Evolutionary conservation across 106 monocot species (phyloP).

Genomic region (Xerophyta viscosa): DNA sequence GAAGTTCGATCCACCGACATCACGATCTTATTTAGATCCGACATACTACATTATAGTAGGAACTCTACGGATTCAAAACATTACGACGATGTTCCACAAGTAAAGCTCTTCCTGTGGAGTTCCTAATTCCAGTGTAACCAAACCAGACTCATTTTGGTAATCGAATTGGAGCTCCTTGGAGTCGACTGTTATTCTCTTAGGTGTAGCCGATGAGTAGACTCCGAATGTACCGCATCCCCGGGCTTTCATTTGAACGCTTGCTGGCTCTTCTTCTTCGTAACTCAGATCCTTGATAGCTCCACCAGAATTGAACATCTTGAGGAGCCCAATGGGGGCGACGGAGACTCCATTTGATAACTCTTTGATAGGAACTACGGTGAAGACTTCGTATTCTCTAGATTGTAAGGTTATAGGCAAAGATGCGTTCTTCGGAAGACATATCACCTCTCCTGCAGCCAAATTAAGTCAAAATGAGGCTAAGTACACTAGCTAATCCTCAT

Average conservation of each 20-base stretch:
- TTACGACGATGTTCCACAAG: conserved; percentile 9
- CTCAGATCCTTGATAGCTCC: conserved; percentile 48
- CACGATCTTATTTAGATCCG: too few relatives aligned
- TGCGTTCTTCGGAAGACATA: conserved; percentile 33
- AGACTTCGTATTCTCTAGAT: conserved; percentile 50
- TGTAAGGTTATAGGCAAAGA: conserved; percentile 41
- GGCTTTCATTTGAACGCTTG: conserved; percentile 6
- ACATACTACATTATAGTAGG: too few relatives aligned
- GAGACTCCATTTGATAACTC: conserved; percentile 29
- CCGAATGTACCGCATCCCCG: conserved; percentile 23
- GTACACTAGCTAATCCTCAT: too few relatives aligned
- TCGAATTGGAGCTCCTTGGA: conserved; percentile 9
- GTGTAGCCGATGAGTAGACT: conserved; percentile 27
- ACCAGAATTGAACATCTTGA: conserved; percentile 71
- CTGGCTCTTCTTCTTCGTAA: conserved; percentile 9
- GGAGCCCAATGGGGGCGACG: conserved; percentile 58
- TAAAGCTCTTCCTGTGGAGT: conserved; percentile 20
- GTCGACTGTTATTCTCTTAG: conserved; percentile 21
- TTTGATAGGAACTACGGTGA: conserved; percentile 39
- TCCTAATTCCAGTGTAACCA: conserved; percentile 17
- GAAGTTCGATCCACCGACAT: too few relatives aligned
- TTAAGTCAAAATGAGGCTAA: too few relatives aligned
- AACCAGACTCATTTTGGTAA: conserved; percentile 18
- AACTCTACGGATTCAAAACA: not conserved
- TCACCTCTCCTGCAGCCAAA: conserved; percentile 34